phyloP scores from a whole-genome alignment of 2,329 filamentous ascomycete genomes.

The Pseudogymnoascus sp. region DNA sequence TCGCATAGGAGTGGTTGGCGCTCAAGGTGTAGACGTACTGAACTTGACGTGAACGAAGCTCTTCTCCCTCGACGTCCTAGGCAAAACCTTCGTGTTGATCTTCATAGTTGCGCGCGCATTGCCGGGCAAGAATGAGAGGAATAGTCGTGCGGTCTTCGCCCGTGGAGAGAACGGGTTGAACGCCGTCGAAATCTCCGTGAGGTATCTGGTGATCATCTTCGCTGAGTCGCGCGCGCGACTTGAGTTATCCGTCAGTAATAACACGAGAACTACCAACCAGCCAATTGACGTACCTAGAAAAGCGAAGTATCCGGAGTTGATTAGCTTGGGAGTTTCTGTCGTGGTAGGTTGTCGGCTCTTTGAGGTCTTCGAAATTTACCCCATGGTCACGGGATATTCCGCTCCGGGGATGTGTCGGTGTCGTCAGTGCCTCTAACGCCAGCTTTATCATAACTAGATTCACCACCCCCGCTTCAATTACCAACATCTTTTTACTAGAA shows the following conservation, averaged over 20 bases:
- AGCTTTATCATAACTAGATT: conserved; percentile 6
- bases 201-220: conserved; percentile 75
- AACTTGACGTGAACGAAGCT: conserved; percentile 73
- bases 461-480: not conserved
- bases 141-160: conserved; percentile 76
- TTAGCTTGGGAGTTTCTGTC: conserved; percentile 6
- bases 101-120: conserved; percentile 69
- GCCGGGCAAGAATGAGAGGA: conserved; percentile 77
- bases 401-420: not conserved
- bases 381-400: conserved; percentile 8
- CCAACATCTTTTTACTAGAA: not conserved
- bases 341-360: not conserved
- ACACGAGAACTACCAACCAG: not conserved
- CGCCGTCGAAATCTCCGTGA: conserved; percentile 73
- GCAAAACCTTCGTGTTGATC: conserved; percentile 69
- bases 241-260: not conserved
- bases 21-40: conserved; percentile 47
- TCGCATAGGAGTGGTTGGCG: not conserved
- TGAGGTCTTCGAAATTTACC: conserved; percentile 5
- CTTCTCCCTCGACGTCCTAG: conserved; percentile 58
- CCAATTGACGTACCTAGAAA: not conserved
- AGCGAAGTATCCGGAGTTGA: conserved; percentile 6
- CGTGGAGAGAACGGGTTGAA: conserved; percentile 86
- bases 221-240: conserved; percentile 12
- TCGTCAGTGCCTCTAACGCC: not conserved